Conservation (phyloP, 441 rosid species). For the Viola pubescens region DNA sequence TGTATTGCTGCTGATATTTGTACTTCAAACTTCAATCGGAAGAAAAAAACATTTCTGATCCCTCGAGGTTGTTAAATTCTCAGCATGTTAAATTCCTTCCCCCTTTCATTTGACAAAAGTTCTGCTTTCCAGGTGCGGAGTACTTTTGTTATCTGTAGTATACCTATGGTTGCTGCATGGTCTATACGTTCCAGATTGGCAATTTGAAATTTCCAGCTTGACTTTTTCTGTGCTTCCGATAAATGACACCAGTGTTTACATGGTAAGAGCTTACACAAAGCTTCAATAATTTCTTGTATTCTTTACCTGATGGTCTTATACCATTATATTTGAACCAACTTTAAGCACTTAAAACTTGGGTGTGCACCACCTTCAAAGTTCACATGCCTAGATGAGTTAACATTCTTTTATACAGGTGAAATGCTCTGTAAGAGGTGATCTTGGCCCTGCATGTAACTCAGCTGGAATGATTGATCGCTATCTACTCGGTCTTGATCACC, state of each 20-base stretch:
- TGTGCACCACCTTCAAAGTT: too few species aligned
- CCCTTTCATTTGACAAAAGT: not conserved
- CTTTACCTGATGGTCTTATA: too few species aligned
- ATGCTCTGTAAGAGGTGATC: constrained; percentile 27
- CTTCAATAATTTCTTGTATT: too few species aligned
- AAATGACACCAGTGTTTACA: constrained; percentile 13
- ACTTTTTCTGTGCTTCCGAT: constrained; percentile 9
- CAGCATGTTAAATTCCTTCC: not conserved
- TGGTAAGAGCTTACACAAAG: constrained; percentile 11
- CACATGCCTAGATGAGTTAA: too few species aligned
- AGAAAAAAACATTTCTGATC: too few species aligned
- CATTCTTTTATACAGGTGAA: constrained; percentile 15
- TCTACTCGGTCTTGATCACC: constrained; percentile 23
- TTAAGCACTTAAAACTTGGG: too few species aligned
- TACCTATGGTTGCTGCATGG: constrained; percentile 21
- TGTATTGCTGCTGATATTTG: too few species aligned
- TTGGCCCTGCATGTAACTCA: constrained; percentile 32
- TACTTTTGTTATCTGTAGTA: constrained; percentile 18
- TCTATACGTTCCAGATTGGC: constrained; percentile 30
- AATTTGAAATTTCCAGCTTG: constrained; percentile 10
- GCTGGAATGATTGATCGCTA: constrained; percentile 30
- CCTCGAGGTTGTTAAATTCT: not conserved
- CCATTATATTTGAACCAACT: too few species aligned
- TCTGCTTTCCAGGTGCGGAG: constrained; percentile 17
- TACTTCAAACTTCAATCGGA: too few species aligned